A percentile compares a stretch with the other conserved stretches of the same genome.
These are phyloP conservation scores for Mangifera indica DNA, from an alignment of 345 rosid species.

Conservation along the genomic window DNA sequence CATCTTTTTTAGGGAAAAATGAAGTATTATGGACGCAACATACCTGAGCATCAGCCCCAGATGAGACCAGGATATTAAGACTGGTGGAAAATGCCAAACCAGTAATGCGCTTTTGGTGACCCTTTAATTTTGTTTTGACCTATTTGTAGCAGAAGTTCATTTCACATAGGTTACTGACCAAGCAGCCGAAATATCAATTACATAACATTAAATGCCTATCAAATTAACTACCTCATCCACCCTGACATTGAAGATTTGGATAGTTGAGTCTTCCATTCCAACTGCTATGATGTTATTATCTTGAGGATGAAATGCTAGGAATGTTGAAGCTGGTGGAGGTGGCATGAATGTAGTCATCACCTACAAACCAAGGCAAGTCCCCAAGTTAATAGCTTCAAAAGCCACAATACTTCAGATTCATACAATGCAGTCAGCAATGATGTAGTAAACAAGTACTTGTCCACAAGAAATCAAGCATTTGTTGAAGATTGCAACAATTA, in stretches of 20 bases:
- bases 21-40: conserved; percentile 2
- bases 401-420: conserved; percentile 1
- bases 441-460: not conserved
- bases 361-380: conserved; percentile 27
- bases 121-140: conserved; percentile 74
- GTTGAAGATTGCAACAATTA: conserved; percentile 4
- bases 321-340: conserved; percentile 59
- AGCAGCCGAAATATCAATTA: not conserved
- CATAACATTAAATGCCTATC: not conserved
- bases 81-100: conserved; percentile 75
- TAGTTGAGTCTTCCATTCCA: conserved; percentile 57
- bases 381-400: conserved; percentile 11
- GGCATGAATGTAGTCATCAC: conserved; percentile 63
- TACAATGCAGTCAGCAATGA: not conserved
- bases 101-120: conserved; percentile 70
- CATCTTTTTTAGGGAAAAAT: too few relatives aligned
- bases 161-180: not conserved
- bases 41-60: conserved; percentile 94
- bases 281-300: conserved; percentile 59
- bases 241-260: conserved; percentile 54
- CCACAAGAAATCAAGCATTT: not conserved
- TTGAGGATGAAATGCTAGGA: conserved; percentile 56
- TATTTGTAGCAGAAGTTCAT: conserved; percentile 21
- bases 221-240: conserved; percentile 49
- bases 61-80: conserved; percentile 65